Evolutionary conservation across 768 basidiomycete species (phyloP), one percentile per base, ranked within the genome.

Genomic region (Coprinopsis strossmayeri): DNA sequence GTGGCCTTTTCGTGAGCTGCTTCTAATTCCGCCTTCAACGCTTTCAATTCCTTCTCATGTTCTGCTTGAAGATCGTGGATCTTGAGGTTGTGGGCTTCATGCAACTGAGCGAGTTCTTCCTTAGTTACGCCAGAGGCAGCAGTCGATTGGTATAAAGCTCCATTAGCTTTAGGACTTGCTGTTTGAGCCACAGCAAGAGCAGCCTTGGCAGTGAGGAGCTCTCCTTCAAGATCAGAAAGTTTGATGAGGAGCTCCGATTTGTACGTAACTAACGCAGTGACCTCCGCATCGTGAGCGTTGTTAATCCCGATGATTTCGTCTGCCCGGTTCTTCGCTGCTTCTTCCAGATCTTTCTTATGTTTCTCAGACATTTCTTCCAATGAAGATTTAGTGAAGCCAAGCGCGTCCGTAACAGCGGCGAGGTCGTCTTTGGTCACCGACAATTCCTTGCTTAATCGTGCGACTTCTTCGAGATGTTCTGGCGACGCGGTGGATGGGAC

Each of bases 61-160:
- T 76, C 78, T 13, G 82, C 81, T 60, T 84, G 72, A 47, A 91
- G 54, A 64, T 91, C 88, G 45, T 82, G 69, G 55, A 93, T 61
- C 69, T 85, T 91, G 53, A 84, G 70, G 61, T 86, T 87, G 63
- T 93, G 91, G 3, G 91, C 91, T 62, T 89, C 85, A 54, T 92
- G 86, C 59, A 88, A 66, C 58, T 73, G 77, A 61, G 82, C 79
- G 34, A 93, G 66, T 48, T 92, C 89, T 54, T 89, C 88, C 56
- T 81, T 83, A 28, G 87, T 78, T 5, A 89, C 79, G 13, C 70
- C 75, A 7, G 72, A 66, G 1, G 72, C 68, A 40, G 70, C 64
- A 27, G 72, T 61, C 15, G 46, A 25, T 15, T 27, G 50, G 1
- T 25, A 25, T 34, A 68, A 62, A 17, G 55, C 49, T 12, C 79